Evolutionary conservation across 352 stramenopile genomes (phyloP).

Genomic region (Globisporangium perplexum): DNA sequence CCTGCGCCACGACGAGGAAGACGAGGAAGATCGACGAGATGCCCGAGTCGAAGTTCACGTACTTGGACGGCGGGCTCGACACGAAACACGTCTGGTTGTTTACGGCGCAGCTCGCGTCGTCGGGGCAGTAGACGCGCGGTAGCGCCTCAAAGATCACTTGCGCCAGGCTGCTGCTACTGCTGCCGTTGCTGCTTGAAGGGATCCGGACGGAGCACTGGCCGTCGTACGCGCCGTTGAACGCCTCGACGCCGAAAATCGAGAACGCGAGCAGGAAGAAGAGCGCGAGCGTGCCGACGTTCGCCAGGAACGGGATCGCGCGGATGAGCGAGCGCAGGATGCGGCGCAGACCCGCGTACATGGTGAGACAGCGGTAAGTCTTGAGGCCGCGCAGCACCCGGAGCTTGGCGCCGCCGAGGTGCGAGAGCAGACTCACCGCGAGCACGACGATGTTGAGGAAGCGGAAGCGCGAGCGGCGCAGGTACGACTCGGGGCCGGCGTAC

Average conservation of each 20-base stretch:
- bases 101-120: slow-evolving; percentile 30
- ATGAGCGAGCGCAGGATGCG: slow-evolving; percentile 64
- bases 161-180: neutral
- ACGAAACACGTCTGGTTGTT: slow-evolving; percentile 29
- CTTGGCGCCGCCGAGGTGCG: slow-evolving; percentile 22
- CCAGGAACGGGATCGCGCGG: slow-evolving; percentile 63
- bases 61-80: slow-evolving; percentile 27
- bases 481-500: slow-evolving; percentile 33
- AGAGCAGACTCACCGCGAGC: slow-evolving; percentile 45
- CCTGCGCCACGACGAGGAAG: slow-evolving; percentile 72
- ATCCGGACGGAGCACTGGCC: slow-evolving; percentile 33
- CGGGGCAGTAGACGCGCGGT: slow-evolving; percentile 44
- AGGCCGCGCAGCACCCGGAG: slow-evolving; percentile 59
- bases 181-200: neutral
- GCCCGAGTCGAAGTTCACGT: slow-evolving; percentile 71
- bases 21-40: slow-evolving; percentile 70
- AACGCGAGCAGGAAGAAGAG: slow-evolving; percentile 76
- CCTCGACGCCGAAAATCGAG: slow-evolving; percentile 71
- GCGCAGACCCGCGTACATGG: slow-evolving; percentile 51
- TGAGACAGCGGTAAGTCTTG: slow-evolving; percentile 62
- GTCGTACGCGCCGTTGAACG: slow-evolving; percentile 48
- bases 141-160: slow-evolving; percentile 24
- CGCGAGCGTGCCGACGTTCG: slow-evolving; percentile 65
- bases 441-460: slow-evolving; percentile 48
- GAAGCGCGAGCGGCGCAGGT: slow-evolving; percentile 42